A percentile compares a stretch with the other conserved stretches of the same genome.
Conservation (phyloP, 805 yeast species). For the Starmerella cellae region DNA sequence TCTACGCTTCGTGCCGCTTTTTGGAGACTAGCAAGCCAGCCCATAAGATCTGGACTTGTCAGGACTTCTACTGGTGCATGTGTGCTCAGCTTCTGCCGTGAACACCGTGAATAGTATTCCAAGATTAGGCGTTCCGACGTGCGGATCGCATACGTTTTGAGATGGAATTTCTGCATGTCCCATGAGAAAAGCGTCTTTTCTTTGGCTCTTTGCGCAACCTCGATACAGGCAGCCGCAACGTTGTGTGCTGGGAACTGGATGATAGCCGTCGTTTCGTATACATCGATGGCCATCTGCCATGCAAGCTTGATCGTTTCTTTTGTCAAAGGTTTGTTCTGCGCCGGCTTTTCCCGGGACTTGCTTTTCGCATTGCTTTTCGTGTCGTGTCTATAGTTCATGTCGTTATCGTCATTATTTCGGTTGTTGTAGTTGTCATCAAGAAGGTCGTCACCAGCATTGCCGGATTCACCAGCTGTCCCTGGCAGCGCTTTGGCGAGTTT, state of each 20-base stretch:
- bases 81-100: neutral
- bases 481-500: constrained; percentile 42
- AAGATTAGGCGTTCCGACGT: constrained; percentile 8
- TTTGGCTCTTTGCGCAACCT: constrained; percentile 32
- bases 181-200: neutral
- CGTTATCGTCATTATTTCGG: too few relatives aligned
- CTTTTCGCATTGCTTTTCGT: neutral
- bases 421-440: neutral
- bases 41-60: neutral
- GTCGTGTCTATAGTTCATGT: neutral
- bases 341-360: neutral
- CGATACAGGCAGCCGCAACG: constrained; percentile 55
- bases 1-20: neutral
- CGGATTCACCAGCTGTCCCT: neutral
- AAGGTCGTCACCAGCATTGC: neutral
- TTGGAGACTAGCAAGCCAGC: constrained; percentile 4
- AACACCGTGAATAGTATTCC: constrained; percentile 7
- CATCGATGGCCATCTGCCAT: constrained; percentile 69
- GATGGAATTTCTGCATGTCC: neutral
- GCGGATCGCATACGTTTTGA: neutral
- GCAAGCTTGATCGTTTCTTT: constrained; percentile 41
- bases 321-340: neutral
- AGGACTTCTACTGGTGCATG: constrained; percentile 1
- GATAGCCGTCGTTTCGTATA: constrained; percentile 53
- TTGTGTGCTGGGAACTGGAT: constrained; percentile 64